phyloP scores from a whole-genome alignment of 331 rosid genomes.

The Phaseolus coccineus region DNA sequence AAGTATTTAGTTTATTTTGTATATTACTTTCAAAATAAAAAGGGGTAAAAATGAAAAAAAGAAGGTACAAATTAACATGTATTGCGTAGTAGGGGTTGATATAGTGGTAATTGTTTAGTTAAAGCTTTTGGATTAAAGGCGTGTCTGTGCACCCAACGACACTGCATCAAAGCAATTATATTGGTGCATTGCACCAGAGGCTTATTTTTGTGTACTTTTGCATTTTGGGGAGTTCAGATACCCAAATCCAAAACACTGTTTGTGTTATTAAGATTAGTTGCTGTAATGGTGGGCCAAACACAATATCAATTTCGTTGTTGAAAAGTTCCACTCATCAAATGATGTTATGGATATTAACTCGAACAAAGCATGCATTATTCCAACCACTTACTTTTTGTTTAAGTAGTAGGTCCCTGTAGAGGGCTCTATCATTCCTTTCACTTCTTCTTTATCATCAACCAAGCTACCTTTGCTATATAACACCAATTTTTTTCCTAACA shows the following conservation, averaged over 20 bases:
- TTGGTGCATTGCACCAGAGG: constrained; percentile 34
- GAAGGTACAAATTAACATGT: background rate
- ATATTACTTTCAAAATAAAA: too few species aligned
- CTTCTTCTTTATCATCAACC: background rate
- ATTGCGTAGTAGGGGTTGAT: background rate
- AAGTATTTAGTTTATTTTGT: too few species aligned
- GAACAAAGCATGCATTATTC: constrained; percentile 20
- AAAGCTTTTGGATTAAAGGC: constrained; percentile 5
- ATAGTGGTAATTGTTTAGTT: constrained; percentile 1
- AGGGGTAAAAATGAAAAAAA: too few species aligned
- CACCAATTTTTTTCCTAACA: too few species aligned
- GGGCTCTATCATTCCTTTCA: background rate
- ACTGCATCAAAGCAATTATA: constrained; percentile 15
- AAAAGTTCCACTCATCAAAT: constrained; percentile 35
- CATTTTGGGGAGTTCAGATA: background rate
- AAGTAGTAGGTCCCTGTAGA: background rate
- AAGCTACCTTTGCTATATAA: too few species aligned
- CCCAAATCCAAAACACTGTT: constrained; percentile 31
- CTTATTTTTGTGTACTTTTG: constrained; percentile 4
- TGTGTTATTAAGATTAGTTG: constrained; percentile 34
- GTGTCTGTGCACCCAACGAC: constrained; percentile 45
- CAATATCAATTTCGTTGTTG: constrained; percentile 27
- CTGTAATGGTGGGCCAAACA: constrained; percentile 34
- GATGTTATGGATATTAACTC: constrained; percentile 30
- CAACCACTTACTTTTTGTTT: constrained; percentile 38